phyloP scores from a whole-genome alignment of 345 rosid genomes.

The Citrus sp. region DNA sequence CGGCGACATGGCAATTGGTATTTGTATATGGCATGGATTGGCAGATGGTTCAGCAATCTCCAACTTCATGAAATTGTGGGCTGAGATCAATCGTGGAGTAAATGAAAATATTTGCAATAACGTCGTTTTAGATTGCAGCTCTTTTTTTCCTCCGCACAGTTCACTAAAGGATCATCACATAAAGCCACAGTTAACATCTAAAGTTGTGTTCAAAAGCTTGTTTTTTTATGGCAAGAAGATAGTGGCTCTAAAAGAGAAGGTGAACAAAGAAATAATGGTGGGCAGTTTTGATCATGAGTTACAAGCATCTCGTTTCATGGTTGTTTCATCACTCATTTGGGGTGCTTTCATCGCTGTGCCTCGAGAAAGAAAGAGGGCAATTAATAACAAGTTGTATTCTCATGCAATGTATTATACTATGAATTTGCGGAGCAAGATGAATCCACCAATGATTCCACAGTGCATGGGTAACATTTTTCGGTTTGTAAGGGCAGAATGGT shows the following conservation, averaged over 20 bases:
- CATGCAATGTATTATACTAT: background rate
- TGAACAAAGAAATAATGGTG: background rate
- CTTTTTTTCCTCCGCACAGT: conserved; percentile 11
- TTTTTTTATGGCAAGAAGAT: conserved; percentile 16
- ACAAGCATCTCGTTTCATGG: background rate
- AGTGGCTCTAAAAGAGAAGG: conserved; percentile 7
- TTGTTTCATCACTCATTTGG: conserved; percentile 24
- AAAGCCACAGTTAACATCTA: background rate
- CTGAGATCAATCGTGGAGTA: background rate
- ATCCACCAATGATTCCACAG: conserved; percentile 9
- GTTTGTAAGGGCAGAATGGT: background rate
- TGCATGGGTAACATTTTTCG: conserved; percentile 19
- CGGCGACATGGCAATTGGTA: conserved; percentile 25
- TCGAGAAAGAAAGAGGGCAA: background rate
- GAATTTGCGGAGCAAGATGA: conserved; percentile 1
- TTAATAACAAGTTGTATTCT: background rate
- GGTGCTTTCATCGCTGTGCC: background rate
- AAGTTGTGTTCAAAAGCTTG: conserved; percentile 15
- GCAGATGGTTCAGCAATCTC: conserved; percentile 21
- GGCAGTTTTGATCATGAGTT: too few relatives aligned
- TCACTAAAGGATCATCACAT: too few relatives aligned
- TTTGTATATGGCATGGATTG: conserved; percentile 17
- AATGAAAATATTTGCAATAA: too few relatives aligned
- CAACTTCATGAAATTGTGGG: conserved; percentile 20
- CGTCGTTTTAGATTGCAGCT: background rate